Base-by-base conservation (phyloP, 306 rosid genomes). In the Malus sieversii region DNA sequence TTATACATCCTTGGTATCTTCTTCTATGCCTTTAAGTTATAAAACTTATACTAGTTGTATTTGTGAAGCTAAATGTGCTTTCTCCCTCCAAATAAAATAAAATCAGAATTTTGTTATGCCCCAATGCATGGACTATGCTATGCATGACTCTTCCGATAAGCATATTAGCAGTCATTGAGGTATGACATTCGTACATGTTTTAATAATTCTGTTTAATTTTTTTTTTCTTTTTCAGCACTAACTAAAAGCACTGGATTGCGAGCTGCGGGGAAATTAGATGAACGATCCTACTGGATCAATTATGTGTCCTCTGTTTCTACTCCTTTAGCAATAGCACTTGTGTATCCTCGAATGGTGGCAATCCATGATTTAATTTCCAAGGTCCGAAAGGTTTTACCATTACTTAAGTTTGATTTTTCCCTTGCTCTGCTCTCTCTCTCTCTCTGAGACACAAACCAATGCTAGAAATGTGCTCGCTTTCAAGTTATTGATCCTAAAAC, bases 281-380 rank as follows among this genome's bases (percentile, higher is more conserved):
- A 90, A 72, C 81, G 93, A 63, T 92, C 97, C 68, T 86, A 81
- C 83, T 92, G 97, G 97, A 86, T 90, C 63, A 88, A 87, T 68
- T 82, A 83, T 64, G 96, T 87, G 38, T 86, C 96, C 22, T 84
- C 89, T 52, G 84, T 90, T 74, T 89, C 97, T 80, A 76, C 84
- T 74, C 87, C 88, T 61, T 83, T 90, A 76, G 97, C 94, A 51
- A 89, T 90, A 77, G 90, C 96, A 8, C 88, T 92, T 59, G 97
- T 90, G 71, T 92, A 92, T 82, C 96, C 97, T 70, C 86, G 96
- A 80, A 88, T 92, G 96, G 52, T 92, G 85, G 83, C 96, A 76
- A 84, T 92, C 79, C 91, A 90, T 77, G 88, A 92, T 78, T 86
- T 88, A 65, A 87, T 85, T 80, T 78, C 90, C 57, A 84, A 87